Conservation (phyloP, 306 rosid genomes). For the Biancaea sappan region DNA sequence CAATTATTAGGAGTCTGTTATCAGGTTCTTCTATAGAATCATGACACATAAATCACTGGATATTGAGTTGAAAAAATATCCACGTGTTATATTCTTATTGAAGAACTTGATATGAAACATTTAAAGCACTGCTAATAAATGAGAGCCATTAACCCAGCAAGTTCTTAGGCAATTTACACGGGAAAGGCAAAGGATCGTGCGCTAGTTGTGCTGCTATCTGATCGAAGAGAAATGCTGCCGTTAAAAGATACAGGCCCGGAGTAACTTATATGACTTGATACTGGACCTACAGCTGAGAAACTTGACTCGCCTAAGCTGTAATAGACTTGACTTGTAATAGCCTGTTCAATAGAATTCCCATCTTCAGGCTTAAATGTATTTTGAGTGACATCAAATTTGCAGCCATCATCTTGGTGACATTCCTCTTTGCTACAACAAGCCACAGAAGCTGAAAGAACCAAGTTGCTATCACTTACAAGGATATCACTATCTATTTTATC, state of each 20-base stretch:
- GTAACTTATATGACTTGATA: constrained; percentile 51
- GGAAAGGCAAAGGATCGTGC: constrained; percentile 96
- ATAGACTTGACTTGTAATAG: constrained; percentile 38
- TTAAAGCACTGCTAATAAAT: not conserved
- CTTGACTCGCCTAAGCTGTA: constrained; percentile 51
- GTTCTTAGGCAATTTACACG: constrained; percentile 44
- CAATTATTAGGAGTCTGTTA: not conserved
- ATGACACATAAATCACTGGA: not conserved
- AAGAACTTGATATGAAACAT: not conserved
- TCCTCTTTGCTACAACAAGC: constrained; percentile 42
- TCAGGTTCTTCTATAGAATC: not conserved
- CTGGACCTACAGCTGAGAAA: constrained; percentile 56
- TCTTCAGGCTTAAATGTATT: constrained; percentile 23
- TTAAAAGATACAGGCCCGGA: constrained; percentile 74
- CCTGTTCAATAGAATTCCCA: constrained; percentile 21
- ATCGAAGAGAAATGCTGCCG: constrained; percentile 82
- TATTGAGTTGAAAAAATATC: not conserved
- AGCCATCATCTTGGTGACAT: constrained; percentile 26
- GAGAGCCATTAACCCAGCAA: not conserved
- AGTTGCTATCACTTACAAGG: constrained; percentile 28
- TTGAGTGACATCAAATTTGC: constrained; percentile 36
- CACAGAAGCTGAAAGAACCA: constrained; percentile 39
- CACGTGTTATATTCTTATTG: not conserved
- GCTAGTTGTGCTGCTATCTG: constrained; percentile 97
- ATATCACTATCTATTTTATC: constrained; percentile 37